Base-by-base conservation (phyloP, 2,329 filamentous ascomycete genomes). In the Phaeosphaeria sp. region DNA sequence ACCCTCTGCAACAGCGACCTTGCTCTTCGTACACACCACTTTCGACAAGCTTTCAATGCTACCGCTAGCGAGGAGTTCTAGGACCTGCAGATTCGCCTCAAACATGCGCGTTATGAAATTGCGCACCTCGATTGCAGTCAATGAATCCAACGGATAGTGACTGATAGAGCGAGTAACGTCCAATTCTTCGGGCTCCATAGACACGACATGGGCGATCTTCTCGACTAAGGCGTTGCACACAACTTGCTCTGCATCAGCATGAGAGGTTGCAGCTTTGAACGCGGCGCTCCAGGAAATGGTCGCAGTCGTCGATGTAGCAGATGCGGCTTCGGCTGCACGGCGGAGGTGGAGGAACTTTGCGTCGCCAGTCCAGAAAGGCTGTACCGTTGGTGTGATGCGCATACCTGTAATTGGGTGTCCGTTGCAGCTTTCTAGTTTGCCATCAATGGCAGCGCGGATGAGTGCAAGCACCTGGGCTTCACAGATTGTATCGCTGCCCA, bases 71-170 rank as follows among this genome's bases (percentile, higher is more conserved):
- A 86, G 72, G 58, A 87, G 68, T 66, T 87, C 84, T 57, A 87
- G 68, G 0, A 87, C 83, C 70, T 86, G 83, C 65, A 86, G 64
- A 54, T 81, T 83, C 1, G 80, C 78, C 68, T 83, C 77, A 60
- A 83, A 78, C 64, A 64, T 64, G 17, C 71, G 60, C 7, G 66
- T 69, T 27, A 73, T 74, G 54, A 71, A 73, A 43, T 73, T 72
- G 1, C 72, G 54, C 18, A 72, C 66, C 21, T 72, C 70, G 46
- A 74, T 70, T 15, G 70, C 70, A 15, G 67, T 71, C 48, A 74
- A 44, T 7, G 64, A 69, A 41, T 73, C 70, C 18, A 74, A 53
- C 6, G 67, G 56, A 46, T 71, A 73, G 42, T 65, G 59, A 21
- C 59, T 63, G 22, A 74, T 42, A 10, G 58, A 57, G 25, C 65